Evolutionary conservation across 202 grass and related monocot genomes (phyloP), one percentile per base, ranked within the genome.

Genomic region (Schoenoplectus triqueter): DNA sequence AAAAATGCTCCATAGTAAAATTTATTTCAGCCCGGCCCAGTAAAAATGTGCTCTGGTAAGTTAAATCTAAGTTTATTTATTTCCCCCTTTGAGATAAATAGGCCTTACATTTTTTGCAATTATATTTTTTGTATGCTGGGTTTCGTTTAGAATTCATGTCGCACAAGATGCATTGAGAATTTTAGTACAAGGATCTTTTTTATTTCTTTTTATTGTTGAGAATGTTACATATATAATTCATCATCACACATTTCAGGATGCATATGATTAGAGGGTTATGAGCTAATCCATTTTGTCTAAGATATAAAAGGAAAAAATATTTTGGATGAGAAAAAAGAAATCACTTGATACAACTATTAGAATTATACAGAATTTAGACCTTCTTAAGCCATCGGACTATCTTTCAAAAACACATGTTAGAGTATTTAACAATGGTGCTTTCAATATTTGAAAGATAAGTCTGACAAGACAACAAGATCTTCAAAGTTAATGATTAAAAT

Each of bases 361-460:
- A 76, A 7, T 40, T 40, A 8, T 57, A 76, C 73, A 76, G 21
- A 76, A 22, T 1, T 74, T 51, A 76, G 50, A 76, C 21, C 73
- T 39, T 5, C 15, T 39, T 3, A 31, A 31, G 31, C 11, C 10
- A 76, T 50, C 10, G 5, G 6, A 75, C 40, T 75, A 75, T 75
- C 18, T 52, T 74, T 49, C 72, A 14, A 75, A 55, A 52, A 31
- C 49, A 75, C 4, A 50, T 47, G 47, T 22, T 31, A 10, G 7
- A 54, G 31, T 49, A 22, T 31, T 66, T 10, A 15, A 57, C 51
- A 20, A 56, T 19, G 2, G 7, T 9, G 73, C 49, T 40, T 74
- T 52, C 10, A 17, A 74, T 74, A 52, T n/a, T 77, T 52, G 11
- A 56, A 56, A 55, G 73, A 57, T 77, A 77, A 74, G 70, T 17